A percentile compares a stretch with the other conserved stretches of the same genome.
Evolutionary conservation across 1,139 yeast genomes (phyloP).

Genomic region (Ogataea hybrid): DNA sequence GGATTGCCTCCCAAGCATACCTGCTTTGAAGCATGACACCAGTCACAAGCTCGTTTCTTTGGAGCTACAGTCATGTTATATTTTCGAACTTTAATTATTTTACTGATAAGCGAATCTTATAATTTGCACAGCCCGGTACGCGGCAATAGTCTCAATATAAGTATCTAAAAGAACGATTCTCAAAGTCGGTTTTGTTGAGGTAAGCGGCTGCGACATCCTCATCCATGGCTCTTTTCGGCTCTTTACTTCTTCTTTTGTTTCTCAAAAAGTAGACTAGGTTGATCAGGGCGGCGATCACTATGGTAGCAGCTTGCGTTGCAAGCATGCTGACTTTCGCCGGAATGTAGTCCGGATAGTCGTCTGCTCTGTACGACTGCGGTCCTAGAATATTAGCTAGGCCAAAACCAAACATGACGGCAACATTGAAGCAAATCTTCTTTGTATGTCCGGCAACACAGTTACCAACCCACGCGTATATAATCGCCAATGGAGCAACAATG

Average conservation of each 20-base stretch:
- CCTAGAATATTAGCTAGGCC: no score
- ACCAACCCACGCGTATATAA: no score
- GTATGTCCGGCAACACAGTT: no score
- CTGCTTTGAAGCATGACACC: slow-evolving; percentile 20
- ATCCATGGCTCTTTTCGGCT: slow-evolving; percentile 3
- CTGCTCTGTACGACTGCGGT: no score
- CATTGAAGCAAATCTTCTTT: no score
- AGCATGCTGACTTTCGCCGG: slow-evolving; percentile 46
- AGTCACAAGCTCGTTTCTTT: slow-evolving; percentile 18
- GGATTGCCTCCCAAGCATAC: slow-evolving; percentile 16
- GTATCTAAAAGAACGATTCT: slow-evolving; percentile 16
- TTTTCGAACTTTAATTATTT: not conserved
- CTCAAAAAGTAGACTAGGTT: slow-evolving; percentile 38
- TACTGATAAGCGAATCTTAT: not conserved
- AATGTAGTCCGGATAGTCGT: no score
- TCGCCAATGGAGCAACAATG: no score
- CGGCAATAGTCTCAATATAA: slow-evolving; percentile 5
- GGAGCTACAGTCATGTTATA: slow-evolving; percentile 1
- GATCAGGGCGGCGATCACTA: slow-evolving; percentile 37
- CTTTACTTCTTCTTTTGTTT: slow-evolving; percentile 41
- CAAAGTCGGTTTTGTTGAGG: slow-evolving; percentile 16
- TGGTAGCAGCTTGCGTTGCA: slow-evolving; percentile 40
- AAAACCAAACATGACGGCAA: no score
- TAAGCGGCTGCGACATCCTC: slow-evolving; percentile 12
- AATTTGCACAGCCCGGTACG: not conserved